A percentile compares a stretch with the other conserved stretches of the same genome.
These are phyloP conservation scores for Ajuga chamaepitys DNA, from an alignment of 257 asterid species.

Conservation along the genomic window DNA sequence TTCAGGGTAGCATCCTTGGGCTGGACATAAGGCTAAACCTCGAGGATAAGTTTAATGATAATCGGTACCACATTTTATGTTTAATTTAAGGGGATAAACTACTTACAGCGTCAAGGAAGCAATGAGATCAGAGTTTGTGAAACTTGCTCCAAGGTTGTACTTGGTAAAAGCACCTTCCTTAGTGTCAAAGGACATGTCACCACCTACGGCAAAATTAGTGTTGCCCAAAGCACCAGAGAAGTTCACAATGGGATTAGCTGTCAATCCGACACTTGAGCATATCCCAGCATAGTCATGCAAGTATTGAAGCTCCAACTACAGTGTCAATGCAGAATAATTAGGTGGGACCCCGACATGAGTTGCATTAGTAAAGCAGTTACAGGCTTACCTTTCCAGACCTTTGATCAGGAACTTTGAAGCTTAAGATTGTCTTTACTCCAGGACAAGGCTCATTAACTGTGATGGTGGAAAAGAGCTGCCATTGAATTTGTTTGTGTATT, in stretches of 20 bases:
- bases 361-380: background rate
- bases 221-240: constrained; percentile 39
- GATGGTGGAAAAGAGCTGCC: constrained; percentile 34
- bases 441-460: constrained; percentile 35
- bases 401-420: constrained; percentile 41
- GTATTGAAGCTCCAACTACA: constrained; percentile 46
- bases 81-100: background rate
- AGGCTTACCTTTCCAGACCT: constrained; percentile 37
- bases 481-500: background rate
- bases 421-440: constrained; percentile 32
- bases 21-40: too few relatives aligned
- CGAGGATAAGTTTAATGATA: too few relatives aligned
- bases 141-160: constrained; percentile 41
- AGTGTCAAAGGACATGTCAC: constrained; percentile 43
- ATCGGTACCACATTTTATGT: too few relatives aligned
- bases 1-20: too few relatives aligned
- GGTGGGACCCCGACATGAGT: background rate
- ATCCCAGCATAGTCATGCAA: constrained; percentile 42
- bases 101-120: constrained; percentile 38
- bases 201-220: constrained; percentile 26
- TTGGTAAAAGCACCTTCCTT: constrained; percentile 40
- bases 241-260: constrained; percentile 38
- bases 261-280: constrained; percentile 38
- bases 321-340: background rate
- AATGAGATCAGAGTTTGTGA: constrained; percentile 34